A percentile compares a stretch with the other conserved stretches of the same genome.
Evolutionary conservation across 148 eudicot genomes (phyloP).

Genomic region (Spergularia marina): DNA sequence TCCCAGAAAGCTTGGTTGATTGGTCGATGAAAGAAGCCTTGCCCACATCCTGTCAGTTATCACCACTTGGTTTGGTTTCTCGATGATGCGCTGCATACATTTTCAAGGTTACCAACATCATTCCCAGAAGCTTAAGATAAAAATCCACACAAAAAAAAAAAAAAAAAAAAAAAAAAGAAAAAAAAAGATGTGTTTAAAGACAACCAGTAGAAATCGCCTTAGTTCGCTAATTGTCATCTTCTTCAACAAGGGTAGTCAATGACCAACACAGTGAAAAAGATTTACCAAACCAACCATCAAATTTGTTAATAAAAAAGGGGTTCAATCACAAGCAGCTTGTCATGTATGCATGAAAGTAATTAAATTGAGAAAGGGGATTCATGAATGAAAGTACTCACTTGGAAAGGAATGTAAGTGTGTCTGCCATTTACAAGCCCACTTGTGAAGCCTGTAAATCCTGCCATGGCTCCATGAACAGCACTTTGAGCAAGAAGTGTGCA

Average conservation of each 20-base stretch:
- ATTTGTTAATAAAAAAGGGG: not conserved
- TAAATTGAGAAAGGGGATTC: too few species aligned
- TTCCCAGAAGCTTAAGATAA: constrained; percentile 1
- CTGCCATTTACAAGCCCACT: constrained; percentile 90
- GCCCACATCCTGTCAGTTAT: constrained; percentile 96
- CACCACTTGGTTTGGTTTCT: constrained; percentile 56
- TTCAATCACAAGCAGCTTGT: too few species aligned
- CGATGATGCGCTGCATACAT: constrained; percentile 58
- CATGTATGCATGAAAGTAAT: not conserved
- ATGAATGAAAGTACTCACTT: constrained; percentile 50
- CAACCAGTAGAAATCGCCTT: too few species aligned
- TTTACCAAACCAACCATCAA: not conserved
- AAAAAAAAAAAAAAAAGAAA: not conserved
- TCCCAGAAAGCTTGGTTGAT: constrained; percentile 74
- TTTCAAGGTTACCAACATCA: constrained; percentile 1
- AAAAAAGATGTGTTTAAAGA: not conserved
- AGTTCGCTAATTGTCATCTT: not conserved
- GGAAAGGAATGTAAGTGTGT: constrained; percentile 85
- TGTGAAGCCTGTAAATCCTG: constrained; percentile 91
- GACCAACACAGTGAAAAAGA: not conserved
- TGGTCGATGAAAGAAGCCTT: constrained; percentile 76
- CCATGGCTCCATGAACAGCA: constrained; percentile 97
- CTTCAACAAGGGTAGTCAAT: not conserved
- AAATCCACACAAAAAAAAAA: not conserved
- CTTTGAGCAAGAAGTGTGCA: constrained; percentile 99